Evolutionary conservation across 495 filamentous ascomycete genomes (phyloP).

Genomic region (Podospora anserina): DNA sequence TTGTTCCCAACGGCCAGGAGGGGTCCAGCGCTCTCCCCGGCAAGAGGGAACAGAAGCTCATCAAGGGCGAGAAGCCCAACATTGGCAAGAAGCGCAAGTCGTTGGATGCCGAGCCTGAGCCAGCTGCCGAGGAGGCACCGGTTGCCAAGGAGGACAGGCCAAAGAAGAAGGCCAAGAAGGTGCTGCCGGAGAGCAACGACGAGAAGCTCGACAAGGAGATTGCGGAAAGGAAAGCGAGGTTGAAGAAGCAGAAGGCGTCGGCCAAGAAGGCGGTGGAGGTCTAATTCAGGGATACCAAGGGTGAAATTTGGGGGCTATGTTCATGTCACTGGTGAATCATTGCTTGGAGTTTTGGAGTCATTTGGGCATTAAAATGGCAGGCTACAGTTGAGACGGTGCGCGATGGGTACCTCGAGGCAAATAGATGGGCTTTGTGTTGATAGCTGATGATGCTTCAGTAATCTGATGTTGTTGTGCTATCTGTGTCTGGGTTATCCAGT

Average conservation of each 20-base stretch:
- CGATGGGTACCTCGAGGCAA: slow-evolving; percentile 14
- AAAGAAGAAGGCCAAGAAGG: slow-evolving; percentile 54
- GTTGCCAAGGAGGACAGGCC: slow-evolving; percentile 40
- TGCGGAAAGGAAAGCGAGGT: slow-evolving; percentile 55
- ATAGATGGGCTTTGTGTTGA: neutral
- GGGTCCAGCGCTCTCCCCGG: slow-evolving; percentile 42
- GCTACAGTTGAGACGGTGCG: slow-evolving; percentile 13
- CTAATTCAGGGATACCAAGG: slow-evolving; percentile 16
- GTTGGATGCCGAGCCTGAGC: slow-evolving; percentile 40
- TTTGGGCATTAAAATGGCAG: slow-evolving; percentile 18
- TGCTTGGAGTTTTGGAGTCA: slow-evolving; percentile 23
- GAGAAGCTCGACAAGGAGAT: slow-evolving; percentile 58
- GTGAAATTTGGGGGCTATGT: slow-evolving; percentile 8
- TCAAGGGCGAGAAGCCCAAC: slow-evolving; percentile 51
- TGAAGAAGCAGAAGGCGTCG: slow-evolving; percentile 60
- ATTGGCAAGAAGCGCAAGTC: slow-evolving; percentile 66
- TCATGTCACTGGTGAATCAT: slow-evolving; percentile 12
- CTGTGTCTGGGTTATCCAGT: neutral
- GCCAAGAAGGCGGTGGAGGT: slow-evolving; percentile 43
- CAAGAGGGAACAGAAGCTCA: slow-evolving; percentile 35
- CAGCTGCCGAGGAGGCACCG: slow-evolving; percentile 43
- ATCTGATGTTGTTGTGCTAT: neutral
- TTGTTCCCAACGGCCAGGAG: slow-evolving; percentile 60
- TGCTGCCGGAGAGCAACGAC: slow-evolving; percentile 47
- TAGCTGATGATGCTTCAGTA: neutral